A percentile compares a stretch with the other conserved stretches of the same genome.
Evolutionary conservation across 495 filamentous ascomycete species (phyloP).

Genomic region (Penicillium manginii): DNA sequence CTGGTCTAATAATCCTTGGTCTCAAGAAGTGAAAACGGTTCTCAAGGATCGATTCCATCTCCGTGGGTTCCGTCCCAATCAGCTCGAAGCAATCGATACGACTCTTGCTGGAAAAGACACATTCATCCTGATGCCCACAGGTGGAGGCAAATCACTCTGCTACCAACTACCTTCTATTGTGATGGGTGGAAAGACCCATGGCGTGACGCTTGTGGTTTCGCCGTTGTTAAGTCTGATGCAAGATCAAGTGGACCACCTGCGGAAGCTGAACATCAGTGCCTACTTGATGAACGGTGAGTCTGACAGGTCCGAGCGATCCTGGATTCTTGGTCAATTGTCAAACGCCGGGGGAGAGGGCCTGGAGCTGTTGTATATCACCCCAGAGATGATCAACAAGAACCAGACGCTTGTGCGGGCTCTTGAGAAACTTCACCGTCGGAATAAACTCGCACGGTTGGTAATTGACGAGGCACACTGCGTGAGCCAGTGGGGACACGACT

Average conservation of each 20-base stretch:
- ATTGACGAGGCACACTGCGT: conserved; percentile 99
- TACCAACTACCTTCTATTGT: conserved; percentile 93
- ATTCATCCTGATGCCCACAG: conserved; percentile 97
- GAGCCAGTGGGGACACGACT: conserved; percentile 99
- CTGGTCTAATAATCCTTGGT: conserved; percentile 69
- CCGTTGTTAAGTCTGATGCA: conserved; percentile 95
- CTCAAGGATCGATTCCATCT: conserved; percentile 82
- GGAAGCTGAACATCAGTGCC: conserved; percentile 74
- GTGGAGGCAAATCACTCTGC: conserved; percentile 94
- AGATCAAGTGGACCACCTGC: conserved; percentile 86
- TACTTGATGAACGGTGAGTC: conserved; percentile 79
- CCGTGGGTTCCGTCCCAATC: conserved; percentile 83
- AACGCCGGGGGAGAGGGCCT: conserved; percentile 66
- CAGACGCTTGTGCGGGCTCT: conserved; percentile 62
- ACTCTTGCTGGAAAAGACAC: conserved; percentile 84
- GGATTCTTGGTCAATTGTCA: conserved; percentile 64
- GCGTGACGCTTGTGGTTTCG: conserved; percentile 92
- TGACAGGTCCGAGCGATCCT: conserved; percentile 51
- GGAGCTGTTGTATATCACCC: conserved; percentile 90
- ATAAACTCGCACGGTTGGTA: conserved; percentile 83
- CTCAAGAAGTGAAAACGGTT: conserved; percentile 76
- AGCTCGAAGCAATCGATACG: conserved; percentile 94
- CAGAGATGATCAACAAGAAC: conserved; percentile 92
- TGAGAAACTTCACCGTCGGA: conserved; percentile 60
- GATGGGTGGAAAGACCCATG: conserved; percentile 75